These are phyloP conservation scores for Tagetes erecta DNA, from an alignment of 129 eudicot genomes.

Conservation along the genomic window DNA sequence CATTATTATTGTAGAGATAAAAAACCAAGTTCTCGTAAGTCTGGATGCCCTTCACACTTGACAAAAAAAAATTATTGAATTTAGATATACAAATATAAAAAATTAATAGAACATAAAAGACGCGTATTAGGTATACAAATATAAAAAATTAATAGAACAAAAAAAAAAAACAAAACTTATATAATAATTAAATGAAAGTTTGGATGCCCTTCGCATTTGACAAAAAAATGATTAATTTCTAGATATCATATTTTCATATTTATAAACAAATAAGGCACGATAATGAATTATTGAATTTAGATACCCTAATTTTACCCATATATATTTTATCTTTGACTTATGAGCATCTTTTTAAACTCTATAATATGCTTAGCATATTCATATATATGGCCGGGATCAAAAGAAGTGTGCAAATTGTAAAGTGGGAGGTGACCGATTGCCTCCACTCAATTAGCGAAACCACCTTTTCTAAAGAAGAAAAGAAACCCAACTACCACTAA, in stretches of 20 bases:
- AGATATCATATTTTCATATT: conserved; percentile 3
- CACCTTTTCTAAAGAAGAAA: conserved; percentile 27
- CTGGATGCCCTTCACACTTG: neutral
- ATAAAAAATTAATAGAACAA: neutral
- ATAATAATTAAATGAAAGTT: neutral
- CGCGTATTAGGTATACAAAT: neutral
- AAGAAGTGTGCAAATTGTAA: conserved; percentile 10
- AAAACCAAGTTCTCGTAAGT: no score
- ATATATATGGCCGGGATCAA: conserved; percentile 18
- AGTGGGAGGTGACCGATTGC: conserved; percentile 28
- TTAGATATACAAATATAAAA: no score
- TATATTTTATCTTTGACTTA: conserved; percentile 31
- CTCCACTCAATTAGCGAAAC: conserved; percentile 28
- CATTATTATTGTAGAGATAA: no score
- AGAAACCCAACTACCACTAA: conserved; percentile 18
- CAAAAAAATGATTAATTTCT: neutral
- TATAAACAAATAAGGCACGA: neutral
- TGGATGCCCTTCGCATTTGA: neutral
- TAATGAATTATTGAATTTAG: conserved; percentile 8
- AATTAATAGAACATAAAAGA: neutral
- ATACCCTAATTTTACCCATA: conserved; percentile 11
- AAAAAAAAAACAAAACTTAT: conserved; percentile 2
- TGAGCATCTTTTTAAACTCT: conserved; percentile 24
- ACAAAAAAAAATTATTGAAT: neutral
- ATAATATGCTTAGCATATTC: conserved; percentile 39